Percentiles rank a stretch among this genome's conserved stretches.
These are phyloP conservation scores for Bacterosira constricta DNA, from an alignment of 108 stramenopile genomes.

Conservation along the genomic window DNA sequence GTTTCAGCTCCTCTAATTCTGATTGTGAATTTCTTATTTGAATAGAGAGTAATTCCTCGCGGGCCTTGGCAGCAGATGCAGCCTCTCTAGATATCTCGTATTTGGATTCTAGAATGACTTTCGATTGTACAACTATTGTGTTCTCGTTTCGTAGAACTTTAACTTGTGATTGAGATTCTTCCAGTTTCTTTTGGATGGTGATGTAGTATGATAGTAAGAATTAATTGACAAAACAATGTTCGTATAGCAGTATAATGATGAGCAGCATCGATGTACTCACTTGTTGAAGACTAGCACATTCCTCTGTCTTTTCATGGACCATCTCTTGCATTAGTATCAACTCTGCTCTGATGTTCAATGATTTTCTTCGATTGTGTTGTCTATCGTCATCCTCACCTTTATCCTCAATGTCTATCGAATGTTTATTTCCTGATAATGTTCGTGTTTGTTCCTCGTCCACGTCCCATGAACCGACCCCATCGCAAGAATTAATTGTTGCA, in stretches of 20 bases:
- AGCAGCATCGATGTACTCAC: too few species aligned
- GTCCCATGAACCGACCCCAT: conserved; percentile 5
- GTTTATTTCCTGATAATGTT: conserved; percentile 2
- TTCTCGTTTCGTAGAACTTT: neutral
- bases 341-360: conserved; percentile 15
- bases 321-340: conserved; percentile 6
- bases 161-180: conserved; percentile 7
- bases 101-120: conserved; percentile 11
- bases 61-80: neutral
- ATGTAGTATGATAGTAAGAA: neutral
- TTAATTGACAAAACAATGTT: too few species aligned
- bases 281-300: conserved; percentile 1
- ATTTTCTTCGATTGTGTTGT: conserved; percentile 10
- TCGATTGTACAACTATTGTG: neutral
- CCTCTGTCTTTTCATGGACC: conserved; percentile 10
- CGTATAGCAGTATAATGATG: too few species aligned
- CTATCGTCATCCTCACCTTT: neutral
- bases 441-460: neutral
- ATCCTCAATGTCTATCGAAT: neutral
- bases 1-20: neutral
- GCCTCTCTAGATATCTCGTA: neutral
- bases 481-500: neutral
- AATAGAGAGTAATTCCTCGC: neutral
- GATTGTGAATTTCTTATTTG: conserved; percentile 4
- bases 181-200: neutral